Base-by-base conservation (phyloP, 2,329 filamentous ascomycete genomes). In the Pyricularia sp. region DNA sequence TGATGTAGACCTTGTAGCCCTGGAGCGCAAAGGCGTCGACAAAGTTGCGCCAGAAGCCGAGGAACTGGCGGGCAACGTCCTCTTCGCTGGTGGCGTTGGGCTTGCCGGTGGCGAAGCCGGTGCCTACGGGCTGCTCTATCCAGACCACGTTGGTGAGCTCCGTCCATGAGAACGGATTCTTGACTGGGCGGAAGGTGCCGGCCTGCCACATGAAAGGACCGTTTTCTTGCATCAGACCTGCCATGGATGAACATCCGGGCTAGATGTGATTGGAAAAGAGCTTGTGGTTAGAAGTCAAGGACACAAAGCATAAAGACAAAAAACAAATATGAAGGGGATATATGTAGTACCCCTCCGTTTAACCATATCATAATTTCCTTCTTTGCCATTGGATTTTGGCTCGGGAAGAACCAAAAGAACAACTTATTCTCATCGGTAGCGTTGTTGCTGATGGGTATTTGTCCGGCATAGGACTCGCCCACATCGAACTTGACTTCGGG, bases 31-130 rank as follows among this genome's bases (percentile, higher is more conserved):
- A 92, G 0, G 87, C 87, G 28, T 90, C 81, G 69, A 92, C 79
- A 71, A 92, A 92, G 78, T 92, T 92, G 78, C 88, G 86, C 83
- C 88, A 92, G 79, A 92, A 94, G 50, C 90, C 89, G 9, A 91
- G 81, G 75, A 93, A 92, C 71, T 93, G 85, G n/a, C 80, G 77
- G 0, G 90, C 89, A 3, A 90, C 82, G 71, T 92, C 89, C 30
- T 85, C 83, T 72, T 92, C 86, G 72, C 85, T 85, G 7, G 80
- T 86, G 9, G 89, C 89, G 0, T 84, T 90, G 9, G 88, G 82
- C 0, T 79, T 84, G 6, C 90, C 90, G 64, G 87, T 84, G 1
- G 86, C 85, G 76, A 90, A 93, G 6, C 90, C 91, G 1, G 89
- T 89, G 11, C 82, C 82, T 4, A 86, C 78, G 11, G 86, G 87